Conservation (phyloP, 805 yeast genomes). For the Barnettozyma sucrosica region DNA sequence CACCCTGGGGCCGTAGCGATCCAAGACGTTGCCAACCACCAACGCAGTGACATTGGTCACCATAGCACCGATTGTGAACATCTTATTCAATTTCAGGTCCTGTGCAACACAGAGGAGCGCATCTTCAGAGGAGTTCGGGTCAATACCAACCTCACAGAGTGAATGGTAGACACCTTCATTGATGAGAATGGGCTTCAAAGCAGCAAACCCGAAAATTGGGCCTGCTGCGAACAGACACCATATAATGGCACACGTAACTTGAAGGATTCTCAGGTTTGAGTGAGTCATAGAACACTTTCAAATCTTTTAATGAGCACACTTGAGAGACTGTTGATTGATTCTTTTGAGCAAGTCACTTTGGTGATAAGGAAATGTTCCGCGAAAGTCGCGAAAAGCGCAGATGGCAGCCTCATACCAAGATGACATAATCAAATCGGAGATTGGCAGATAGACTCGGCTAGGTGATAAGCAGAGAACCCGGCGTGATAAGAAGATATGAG, state of each 20-base stretch:
- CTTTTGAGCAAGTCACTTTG: too few relatives aligned
- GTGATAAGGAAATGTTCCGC: too few relatives aligned
- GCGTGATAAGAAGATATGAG: too few relatives aligned
- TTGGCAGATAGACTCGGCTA: too few relatives aligned
- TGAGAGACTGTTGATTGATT: too few relatives aligned
- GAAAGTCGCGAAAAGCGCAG: too few relatives aligned
- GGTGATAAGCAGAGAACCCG: too few relatives aligned
- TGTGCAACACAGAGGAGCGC: slow-evolving; percentile 57
- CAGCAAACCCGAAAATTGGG: slow-evolving; percentile 93
- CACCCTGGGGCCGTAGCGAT: slow-evolving; percentile 71
- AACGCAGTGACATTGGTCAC: slow-evolving; percentile 79
- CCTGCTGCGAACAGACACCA: slow-evolving; percentile 95
- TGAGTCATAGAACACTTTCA: slow-evolving; percentile 8
- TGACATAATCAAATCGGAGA: too few relatives aligned
- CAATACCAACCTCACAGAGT: slow-evolving; percentile 38
- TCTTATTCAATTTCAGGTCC: slow-evolving; percentile 71
- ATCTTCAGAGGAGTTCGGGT: neutral
- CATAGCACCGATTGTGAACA: slow-evolving; percentile 85
- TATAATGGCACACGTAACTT: slow-evolving; percentile 64
- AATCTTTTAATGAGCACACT: neutral
- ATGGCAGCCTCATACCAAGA: too few relatives aligned
- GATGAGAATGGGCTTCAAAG: slow-evolving; percentile 77
- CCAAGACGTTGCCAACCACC: slow-evolving; percentile 76
- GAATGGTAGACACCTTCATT: slow-evolving; percentile 71
- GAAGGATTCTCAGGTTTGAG: slow-evolving; percentile 26